Evolutionary conservation across 345 rosid species (phyloP).

Genomic region (Chamaenerion angustifolium): DNA sequence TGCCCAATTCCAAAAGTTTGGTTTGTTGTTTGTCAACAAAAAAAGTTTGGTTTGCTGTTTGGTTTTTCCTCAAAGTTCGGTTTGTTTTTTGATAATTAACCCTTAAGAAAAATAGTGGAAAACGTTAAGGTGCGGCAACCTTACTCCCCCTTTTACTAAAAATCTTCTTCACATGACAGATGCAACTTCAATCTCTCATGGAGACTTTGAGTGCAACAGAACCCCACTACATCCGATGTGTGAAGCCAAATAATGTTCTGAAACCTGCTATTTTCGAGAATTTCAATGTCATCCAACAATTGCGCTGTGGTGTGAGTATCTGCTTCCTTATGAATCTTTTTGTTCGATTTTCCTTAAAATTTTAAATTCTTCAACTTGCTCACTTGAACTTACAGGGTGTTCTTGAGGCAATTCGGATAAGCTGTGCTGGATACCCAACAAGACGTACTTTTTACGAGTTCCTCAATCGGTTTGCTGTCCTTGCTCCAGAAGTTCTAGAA

Average conservation of each 20-base stretch:
- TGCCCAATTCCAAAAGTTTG: too few species aligned
- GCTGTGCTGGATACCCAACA: conserved; percentile 50
- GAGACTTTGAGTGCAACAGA: conserved; percentile 77
- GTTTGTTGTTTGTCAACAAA: too few species aligned
- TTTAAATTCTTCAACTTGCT: conserved; percentile 2
- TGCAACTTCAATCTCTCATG: conserved; percentile 97
- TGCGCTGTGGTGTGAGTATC: conserved; percentile 95
- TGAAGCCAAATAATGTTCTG: conserved; percentile 84
- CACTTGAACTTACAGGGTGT: conserved; percentile 20
- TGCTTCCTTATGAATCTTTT: conserved; percentile 2
- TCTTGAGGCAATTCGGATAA: conserved; percentile 41
- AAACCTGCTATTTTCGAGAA: conserved; percentile 93
- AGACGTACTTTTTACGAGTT: conserved; percentile 38
- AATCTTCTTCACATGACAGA: conserved; percentile 36
- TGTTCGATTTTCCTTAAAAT: neutral
- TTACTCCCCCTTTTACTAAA: too few species aligned
- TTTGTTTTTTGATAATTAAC: too few species aligned
- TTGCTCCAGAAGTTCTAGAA: conserved; percentile 37
- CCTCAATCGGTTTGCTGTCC: conserved; percentile 40
- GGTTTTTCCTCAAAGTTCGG: too few species aligned
- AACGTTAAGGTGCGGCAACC: too few species aligned
- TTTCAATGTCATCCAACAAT: conserved; percentile 73
- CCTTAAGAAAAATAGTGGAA: too few species aligned
- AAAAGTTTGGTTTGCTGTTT: too few species aligned
- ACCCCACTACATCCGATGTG: conserved; percentile 98